Conservation (phyloP, 768 basidiomycete genomes). For the Suillus weaverae region DNA sequence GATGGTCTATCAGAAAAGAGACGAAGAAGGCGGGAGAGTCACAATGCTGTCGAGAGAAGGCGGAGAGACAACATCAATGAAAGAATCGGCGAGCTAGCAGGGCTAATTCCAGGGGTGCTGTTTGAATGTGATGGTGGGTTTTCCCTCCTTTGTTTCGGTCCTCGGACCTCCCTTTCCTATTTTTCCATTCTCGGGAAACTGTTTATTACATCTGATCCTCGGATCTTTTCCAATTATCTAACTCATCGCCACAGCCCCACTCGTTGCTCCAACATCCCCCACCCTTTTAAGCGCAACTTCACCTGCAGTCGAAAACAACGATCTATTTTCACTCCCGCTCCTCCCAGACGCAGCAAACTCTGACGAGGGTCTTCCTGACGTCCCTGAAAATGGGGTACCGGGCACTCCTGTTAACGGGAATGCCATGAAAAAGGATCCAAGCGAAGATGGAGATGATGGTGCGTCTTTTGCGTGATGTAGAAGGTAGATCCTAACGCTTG, state of each 20-base stretch:
- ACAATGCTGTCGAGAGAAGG: slow-evolving; percentile 90
- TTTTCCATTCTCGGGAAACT: background rate
- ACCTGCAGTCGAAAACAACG: background rate
- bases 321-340: slow-evolving; percentile 6
- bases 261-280: slow-evolving; percentile 6
- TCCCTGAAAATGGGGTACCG: slow-evolving; percentile 26
- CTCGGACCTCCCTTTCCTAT: background rate
- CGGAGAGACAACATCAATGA: slow-evolving; percentile 94
- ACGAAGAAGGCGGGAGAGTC: slow-evolving; percentile 76
- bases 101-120: slow-evolving; percentile 84
- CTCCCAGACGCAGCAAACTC: background rate
- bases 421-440: slow-evolving; percentile 29
- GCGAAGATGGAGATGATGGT: slow-evolving; percentile 27
- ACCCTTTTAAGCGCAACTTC: background rate
- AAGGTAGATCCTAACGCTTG: background rate
- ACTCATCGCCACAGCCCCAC: background rate
- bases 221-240: background rate
- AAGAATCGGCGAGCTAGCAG: slow-evolving; percentile 87
- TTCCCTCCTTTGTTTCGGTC: slow-evolving; percentile 5
- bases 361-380: slow-evolving; percentile 25
- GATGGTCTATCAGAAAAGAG: slow-evolving; percentile 69
- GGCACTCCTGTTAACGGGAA: background rate
- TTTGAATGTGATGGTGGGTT: slow-evolving; percentile 55
- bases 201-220: background rate
- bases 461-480: slow-evolving; percentile 2